Evolutionary conservation across 805 yeast species (phyloP).

Genomic region (Candida loeiensis): DNA sequence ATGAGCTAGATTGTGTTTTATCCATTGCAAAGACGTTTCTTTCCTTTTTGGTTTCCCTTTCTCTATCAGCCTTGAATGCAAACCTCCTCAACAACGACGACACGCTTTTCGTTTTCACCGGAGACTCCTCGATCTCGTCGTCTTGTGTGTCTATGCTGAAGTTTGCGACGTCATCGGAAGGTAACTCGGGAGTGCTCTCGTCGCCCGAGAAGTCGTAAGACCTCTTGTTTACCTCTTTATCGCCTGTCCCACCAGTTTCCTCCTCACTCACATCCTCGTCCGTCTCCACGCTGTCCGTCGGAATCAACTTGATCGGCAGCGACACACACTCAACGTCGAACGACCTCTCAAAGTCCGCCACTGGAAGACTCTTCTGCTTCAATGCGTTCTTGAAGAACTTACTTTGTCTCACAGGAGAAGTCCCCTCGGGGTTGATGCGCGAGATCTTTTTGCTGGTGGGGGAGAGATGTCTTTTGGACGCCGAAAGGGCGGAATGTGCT

Average conservation of each 20-base stretch:
- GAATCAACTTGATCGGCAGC: slow-evolving; percentile 5
- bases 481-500: neutral
- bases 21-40: too few relatives aligned
- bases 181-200: too few relatives aligned
- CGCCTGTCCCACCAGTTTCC: too few relatives aligned
- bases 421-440: slow-evolving; percentile 4
- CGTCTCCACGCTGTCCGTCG: slow-evolving; percentile 1
- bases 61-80: slow-evolving; percentile 15
- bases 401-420: slow-evolving; percentile 10
- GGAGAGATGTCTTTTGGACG: slow-evolving; percentile 6
- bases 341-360: slow-evolving; percentile 10
- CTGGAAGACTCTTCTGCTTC: slow-evolving; percentile 9
- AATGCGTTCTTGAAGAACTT: slow-evolving; percentile 12
- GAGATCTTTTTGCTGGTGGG: slow-evolving; percentile 13
- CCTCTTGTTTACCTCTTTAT: slow-evolving; percentile 1
- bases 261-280: slow-evolving; percentile 14
- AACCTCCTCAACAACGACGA: slow-evolving; percentile 20
- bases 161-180: slow-evolving; percentile 7
- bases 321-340: slow-evolving; percentile 8
- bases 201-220: too few relatives aligned
- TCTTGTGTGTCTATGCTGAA: slow-evolving; percentile 27
- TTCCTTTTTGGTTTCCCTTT: neutral
- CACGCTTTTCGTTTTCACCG: slow-evolving; percentile 21
- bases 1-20: too few relatives aligned
- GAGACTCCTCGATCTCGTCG: slow-evolving; percentile 42